Evolutionary conservation across 2,329 filamentous ascomycete genomes (phyloP).

Genomic region (Exophiala viscosa): DNA sequence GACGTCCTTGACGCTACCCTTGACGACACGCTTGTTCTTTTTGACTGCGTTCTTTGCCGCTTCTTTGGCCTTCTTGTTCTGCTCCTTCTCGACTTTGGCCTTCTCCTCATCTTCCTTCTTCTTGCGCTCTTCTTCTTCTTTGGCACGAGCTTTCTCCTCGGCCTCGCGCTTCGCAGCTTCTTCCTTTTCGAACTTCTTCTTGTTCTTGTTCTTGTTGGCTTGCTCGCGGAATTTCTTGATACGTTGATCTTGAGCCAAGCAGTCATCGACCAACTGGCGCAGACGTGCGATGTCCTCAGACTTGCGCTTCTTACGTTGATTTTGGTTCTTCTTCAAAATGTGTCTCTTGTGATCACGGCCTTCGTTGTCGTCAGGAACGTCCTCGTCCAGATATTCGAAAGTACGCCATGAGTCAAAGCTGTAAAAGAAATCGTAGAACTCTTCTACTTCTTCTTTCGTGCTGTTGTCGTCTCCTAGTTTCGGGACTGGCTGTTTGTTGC

Average conservation of each 20-base stretch:
- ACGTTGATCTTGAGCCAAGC: conserved; percentile 78
- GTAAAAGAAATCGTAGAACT: conserved; percentile 99
- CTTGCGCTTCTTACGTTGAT: conserved; percentile 99
- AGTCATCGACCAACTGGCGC: conserved; percentile 83
- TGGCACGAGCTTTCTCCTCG: conserved; percentile 79
- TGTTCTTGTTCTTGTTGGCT: conserved; percentile 91
- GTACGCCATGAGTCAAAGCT: conserved; percentile 97
- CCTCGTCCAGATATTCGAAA: conserved; percentile 98
- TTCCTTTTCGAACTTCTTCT: conserved; percentile 86
- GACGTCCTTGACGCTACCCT: conserved; percentile 89
- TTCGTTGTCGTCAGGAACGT: conserved; percentile 97
- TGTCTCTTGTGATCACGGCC: conserved; percentile 99
- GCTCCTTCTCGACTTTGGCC: conserved; percentile 78
- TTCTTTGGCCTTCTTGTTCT: conserved; percentile 94
- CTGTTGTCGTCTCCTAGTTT: conserved; percentile 78
- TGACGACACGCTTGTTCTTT: conserved; percentile 99
- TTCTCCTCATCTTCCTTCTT: conserved; percentile 80
- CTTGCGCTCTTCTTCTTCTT: conserved; percentile 75
- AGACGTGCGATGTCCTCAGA: conserved; percentile 91
- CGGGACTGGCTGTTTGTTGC: conserved; percentile 83
- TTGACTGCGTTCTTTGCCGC: conserved; percentile 97
- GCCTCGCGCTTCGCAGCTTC: conserved; percentile 81
- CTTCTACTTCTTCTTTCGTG: conserved; percentile 82
- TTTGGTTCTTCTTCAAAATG: conserved; percentile 96
- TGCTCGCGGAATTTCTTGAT: conserved; percentile 96